Percentiles rank a stretch among this genome's conserved stretches.
Evolutionary conservation across 805 yeast species (phyloP).

Genomic region (Metschnikowia kofuensis): DNA sequence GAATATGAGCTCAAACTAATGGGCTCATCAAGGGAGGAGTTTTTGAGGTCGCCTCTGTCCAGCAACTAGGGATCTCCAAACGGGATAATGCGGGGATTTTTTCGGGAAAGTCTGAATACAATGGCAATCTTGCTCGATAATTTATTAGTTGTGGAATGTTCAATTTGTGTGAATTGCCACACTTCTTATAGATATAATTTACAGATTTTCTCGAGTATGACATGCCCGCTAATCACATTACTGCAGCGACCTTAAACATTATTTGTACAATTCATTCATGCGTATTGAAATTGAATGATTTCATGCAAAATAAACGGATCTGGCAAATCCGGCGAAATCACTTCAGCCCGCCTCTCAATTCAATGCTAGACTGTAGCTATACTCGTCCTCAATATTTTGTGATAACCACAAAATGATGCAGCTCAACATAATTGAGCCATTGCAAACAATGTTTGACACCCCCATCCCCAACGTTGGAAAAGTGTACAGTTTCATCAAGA

Average conservation of each 20-base stretch:
- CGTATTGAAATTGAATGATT: not conserved
- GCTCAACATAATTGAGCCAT: constrained; percentile 79
- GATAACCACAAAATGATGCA: constrained; percentile 90
- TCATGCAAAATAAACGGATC: no score
- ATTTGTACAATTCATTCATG: constrained; percentile 1
- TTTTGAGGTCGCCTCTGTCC: constrained; percentile 14
- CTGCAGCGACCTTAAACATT: not conserved
- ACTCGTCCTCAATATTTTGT: constrained; percentile 94
- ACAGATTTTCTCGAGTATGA: not conserved
- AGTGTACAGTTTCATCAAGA: constrained; percentile 69
- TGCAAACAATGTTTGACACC: constrained; percentile 77
- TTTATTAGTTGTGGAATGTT: not conserved
- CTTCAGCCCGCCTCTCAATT: constrained; percentile 23
- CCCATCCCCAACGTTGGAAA: constrained; percentile 97
- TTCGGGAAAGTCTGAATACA: not conserved
- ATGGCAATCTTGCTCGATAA: not conserved
- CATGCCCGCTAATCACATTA: not conserved
- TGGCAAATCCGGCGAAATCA: no score
- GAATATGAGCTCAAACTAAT: constrained; percentile 58
- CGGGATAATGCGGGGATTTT: not conserved
- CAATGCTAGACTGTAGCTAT: constrained; percentile 84
- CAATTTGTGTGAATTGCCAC: not conserved
- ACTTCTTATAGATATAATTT: constrained; percentile 7
- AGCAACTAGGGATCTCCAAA: not conserved
- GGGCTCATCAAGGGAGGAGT: constrained; percentile 37